Conservation (phyloP, 371 early-diverging fungal species). For the Gilbertella persicaria region DNA sequence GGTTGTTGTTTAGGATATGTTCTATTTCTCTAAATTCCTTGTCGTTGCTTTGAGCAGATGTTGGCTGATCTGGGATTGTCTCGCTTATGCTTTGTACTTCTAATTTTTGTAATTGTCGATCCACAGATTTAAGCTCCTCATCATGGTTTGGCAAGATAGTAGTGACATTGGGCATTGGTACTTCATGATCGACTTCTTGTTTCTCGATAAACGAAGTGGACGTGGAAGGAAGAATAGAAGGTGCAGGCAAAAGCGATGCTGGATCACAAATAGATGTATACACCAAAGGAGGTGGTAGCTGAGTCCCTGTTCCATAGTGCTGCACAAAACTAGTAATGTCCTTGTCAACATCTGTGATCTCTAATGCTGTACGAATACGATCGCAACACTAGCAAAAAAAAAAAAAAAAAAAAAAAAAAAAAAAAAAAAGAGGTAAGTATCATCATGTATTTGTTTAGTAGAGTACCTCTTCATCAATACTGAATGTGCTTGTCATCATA, state of each 20-base stretch:
- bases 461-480: conserved; percentile 47
- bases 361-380: conserved; percentile 44
- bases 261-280: conserved; percentile 6
- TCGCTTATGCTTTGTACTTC: conserved; percentile 14
- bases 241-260: background rate
- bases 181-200: background rate
- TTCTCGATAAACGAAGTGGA: background rate
- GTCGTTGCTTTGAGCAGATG: conserved; percentile 11
- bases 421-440: background rate
- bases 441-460: background rate
- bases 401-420: conserved; percentile 2
- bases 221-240: background rate
- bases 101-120: conserved; percentile 27
- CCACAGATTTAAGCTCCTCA: conserved; percentile 37
- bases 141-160: conserved; percentile 32
- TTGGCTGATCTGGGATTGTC: background rate
- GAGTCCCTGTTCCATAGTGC: conserved; percentile 34
- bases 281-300: conserved; percentile 23
- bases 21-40: conserved; percentile 20
- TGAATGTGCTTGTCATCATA: conserved; percentile 47
- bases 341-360: conserved; percentile 37
- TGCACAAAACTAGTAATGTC: conserved; percentile 40
- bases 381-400: conserved; percentile 37
- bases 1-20: conserved; percentile 16
- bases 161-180: background rate